A percentile compares a stretch with the other conserved stretches of the same genome.
phyloP scores from a whole-genome alignment of 2,329 filamentous ascomycete species.

The Pezicula radicicola region DNA sequence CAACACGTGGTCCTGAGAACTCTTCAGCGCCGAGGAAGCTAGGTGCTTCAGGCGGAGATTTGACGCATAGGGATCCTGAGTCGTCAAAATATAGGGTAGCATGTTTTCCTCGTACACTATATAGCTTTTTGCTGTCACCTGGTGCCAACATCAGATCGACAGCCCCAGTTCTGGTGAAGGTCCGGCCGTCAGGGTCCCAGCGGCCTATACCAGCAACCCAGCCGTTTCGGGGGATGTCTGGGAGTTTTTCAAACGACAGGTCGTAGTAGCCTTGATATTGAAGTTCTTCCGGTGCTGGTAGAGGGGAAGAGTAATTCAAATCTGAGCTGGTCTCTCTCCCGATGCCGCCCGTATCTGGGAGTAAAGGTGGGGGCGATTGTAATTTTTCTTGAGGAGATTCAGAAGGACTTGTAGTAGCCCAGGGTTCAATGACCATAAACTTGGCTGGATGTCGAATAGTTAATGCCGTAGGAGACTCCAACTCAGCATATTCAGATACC shows the following conservation, averaged over 20 bases:
- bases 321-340: neutral
- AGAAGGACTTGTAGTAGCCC: neutral
- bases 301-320: neutral
- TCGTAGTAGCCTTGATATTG: neutral
- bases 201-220: conserved; percentile 5
- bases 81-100: conserved; percentile 2
- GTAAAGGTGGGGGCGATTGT: neutral
- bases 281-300: conserved; percentile 1
- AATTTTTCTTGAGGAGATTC: neutral
- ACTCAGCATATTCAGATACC: neutral
- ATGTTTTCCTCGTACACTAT: conserved; percentile 3
- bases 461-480: too few relatives aligned
- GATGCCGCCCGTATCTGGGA: too few relatives aligned
- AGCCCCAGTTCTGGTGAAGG: neutral
- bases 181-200: neutral
- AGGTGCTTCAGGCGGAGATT: neutral
- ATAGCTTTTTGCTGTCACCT: neutral
- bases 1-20: conserved; percentile 6
- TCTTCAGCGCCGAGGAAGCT: conserved; percentile 2
- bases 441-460: neutral
- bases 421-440: neutral
- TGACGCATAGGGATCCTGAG: conserved; percentile 1
- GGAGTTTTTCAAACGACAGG: conserved; percentile 5
- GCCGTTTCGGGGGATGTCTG: conserved; percentile 1
- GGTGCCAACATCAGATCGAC: conserved; percentile 4